Percentiles rank a stretch among this genome's conserved stretches.
Conservation (phyloP, 805 yeast genomes). For the Vanderwaltozyma polyspora region DNA sequence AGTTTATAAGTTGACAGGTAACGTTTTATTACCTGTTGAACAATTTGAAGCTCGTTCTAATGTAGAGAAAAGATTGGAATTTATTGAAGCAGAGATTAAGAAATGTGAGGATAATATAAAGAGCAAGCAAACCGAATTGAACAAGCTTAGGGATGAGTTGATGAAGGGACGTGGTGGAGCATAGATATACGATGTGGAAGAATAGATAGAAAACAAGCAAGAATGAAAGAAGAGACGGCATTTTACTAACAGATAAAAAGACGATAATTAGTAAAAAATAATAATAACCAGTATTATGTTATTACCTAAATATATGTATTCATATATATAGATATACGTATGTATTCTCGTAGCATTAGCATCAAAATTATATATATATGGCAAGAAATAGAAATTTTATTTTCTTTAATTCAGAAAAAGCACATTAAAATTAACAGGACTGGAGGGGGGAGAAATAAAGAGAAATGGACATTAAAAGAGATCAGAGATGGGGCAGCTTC, state of each 20-base stretch:
- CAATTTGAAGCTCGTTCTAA: conserved; percentile 69
- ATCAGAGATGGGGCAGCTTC: no score
- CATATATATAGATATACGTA: no score
- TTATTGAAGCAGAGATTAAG: conserved; percentile 65
- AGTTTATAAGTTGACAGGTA: conserved; percentile 84
- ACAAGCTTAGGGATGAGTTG: conserved; percentile 45
- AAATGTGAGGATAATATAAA: conserved; percentile 66
- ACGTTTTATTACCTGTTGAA: conserved; percentile 85
- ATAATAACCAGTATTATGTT: no score
- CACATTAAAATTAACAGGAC: no score
- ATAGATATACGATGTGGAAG: background rate
- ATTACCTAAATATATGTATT: no score
- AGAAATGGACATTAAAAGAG: no score
- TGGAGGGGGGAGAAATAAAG: background rate
- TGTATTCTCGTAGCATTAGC: no score
- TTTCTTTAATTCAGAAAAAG: no score
- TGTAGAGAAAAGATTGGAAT: conserved; percentile 82
- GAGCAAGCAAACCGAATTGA: conserved; percentile 43
- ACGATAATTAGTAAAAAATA: no score
- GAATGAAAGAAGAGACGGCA: background rate
- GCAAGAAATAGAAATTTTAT: no score
- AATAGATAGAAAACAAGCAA: background rate
- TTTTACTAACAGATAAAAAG: no score
- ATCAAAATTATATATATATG: no score
- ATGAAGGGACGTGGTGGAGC: conserved; percentile 16